Evolutionary conservation across 768 basidiomycete species (phyloP), one percentile per base, ranked within the genome.

Genomic region (Termitomyces sp.): DNA sequence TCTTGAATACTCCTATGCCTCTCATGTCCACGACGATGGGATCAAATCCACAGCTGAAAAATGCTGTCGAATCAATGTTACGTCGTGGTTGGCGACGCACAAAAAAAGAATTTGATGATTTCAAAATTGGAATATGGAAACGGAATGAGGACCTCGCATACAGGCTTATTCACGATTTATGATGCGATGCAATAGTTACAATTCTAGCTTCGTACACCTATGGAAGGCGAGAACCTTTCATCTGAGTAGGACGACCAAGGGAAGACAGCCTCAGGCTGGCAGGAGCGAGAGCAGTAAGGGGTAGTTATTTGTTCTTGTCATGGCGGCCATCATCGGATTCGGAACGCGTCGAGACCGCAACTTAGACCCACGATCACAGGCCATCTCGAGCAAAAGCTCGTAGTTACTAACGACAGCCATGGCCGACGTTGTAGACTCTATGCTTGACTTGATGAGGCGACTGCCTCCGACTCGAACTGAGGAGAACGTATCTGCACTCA

Each of bases 381-480:
- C 34, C 43, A 53, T 37, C 21, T 27, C 27, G n/a, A 29, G 16
- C 19, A 32, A 6, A 52, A 17, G 19, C n/a, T 35, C 37, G 17
- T 3, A 34, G 37, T 5, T 46, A 54, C 34, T 4, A 35, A 17
- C 51, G 54, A 72, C 40, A 63, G 72, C 50, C 62, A 89, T 89
- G 89, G 77, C 79, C 47, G 92, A 94, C 72, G 78, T 89, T 58
- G 83, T 94, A 46, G 92, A 95, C 66, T 89, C 92, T 54, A 94
- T 96, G 86, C 86, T 98, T 40, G 96, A 98, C 75, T 83, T 98
- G 47, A 90, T 95, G 83, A 85, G 97, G 53, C 89, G 97, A 16
- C 82, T 98, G n/a, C 97, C 97, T 8, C 96, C 97, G 3, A 90
- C 87, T 8, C 77, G 85, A 19, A 89, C 95, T 45, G 88, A 94